A percentile compares a stretch with the other conserved stretches of the same genome.
Conservation (phyloP, 2,329 filamentous ascomycete genomes). For the Grosmannia huntii region DNA sequence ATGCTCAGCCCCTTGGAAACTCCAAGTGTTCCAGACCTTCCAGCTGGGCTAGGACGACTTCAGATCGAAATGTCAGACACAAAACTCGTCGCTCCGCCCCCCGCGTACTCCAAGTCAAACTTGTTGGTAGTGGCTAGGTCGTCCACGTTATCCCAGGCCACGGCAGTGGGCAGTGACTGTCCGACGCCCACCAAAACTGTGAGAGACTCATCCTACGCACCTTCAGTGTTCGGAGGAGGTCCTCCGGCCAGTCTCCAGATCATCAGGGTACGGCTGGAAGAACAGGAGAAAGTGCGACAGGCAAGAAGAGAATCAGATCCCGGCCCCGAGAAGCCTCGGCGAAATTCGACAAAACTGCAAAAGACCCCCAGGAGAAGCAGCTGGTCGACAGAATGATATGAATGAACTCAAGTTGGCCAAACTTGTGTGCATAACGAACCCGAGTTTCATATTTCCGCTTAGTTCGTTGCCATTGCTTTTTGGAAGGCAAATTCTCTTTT, state of each 20-base stretch:
- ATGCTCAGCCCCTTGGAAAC: background rate
- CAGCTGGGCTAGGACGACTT: background rate
- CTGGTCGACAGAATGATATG: background rate
- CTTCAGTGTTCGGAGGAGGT: background rate
- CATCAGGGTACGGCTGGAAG: conserved; percentile 1
- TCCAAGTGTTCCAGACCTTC: conserved; percentile 1
- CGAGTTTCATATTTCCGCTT: too few species aligned
- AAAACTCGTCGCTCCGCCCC: background rate
- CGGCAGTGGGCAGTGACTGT: background rate
- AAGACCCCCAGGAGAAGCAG: conserved; percentile 1
- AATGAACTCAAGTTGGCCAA: background rate
- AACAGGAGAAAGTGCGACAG: conserved; percentile 8
- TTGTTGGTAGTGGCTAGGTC: background rate
- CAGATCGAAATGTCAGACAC: background rate
- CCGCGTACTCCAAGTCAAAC: background rate
- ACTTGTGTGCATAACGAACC: background rate
- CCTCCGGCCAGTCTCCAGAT: background rate
- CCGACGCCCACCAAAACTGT: background rate
- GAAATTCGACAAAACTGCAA: conserved; percentile 5
- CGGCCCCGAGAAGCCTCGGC: background rate
- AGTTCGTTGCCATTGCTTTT: background rate
- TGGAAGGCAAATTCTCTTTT: background rate
- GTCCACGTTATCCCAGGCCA: background rate
- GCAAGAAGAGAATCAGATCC: conserved; percentile 5
- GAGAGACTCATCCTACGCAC: background rate